A percentile compares a stretch with the other conserved stretches of the same genome.
Evolutionary conservation across 345 rosid species (phyloP).

Genomic region (Bruguiera sexangula): DNA sequence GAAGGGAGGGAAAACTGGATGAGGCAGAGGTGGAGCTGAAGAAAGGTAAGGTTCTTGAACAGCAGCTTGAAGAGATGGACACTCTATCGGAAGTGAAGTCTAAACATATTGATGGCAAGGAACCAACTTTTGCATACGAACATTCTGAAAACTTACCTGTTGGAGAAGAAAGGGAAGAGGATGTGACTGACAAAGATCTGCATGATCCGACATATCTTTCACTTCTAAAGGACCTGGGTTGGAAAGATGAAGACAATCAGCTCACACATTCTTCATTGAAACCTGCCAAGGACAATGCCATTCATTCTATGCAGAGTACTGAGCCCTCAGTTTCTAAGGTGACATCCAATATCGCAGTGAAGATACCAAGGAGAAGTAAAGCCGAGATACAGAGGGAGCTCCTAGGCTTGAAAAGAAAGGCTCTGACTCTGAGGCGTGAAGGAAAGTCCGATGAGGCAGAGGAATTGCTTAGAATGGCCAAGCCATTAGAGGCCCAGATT

Average conservation of each 20-base stretch:
- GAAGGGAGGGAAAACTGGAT: conserved; percentile 68
- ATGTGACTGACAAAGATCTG: conserved; percentile 70
- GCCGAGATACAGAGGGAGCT: conserved; percentile 83
- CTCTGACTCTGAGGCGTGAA: conserved; percentile 67
- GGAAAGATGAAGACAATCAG: conserved; percentile 56
- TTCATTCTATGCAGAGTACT: conserved; percentile 19
- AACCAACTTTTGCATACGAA: conserved; percentile 20
- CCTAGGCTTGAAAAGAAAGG: conserved; percentile 75
- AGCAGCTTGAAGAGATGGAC: conserved; percentile 65
- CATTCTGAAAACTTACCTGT: conserved; percentile 24
- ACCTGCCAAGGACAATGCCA: conserved; percentile 24
- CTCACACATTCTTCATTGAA: conserved; percentile 16
- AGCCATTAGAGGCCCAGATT: conserved; percentile 58
- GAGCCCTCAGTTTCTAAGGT: conserved; percentile 26
- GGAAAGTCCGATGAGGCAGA: conserved; percentile 79
- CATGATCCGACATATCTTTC: conserved; percentile 59
- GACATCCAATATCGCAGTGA: conserved; percentile 17
- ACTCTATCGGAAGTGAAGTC: conserved; percentile 37
- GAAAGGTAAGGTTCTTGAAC: conserved; percentile 61
- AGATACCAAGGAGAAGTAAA: conserved; percentile 51
- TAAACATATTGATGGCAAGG: conserved; percentile 14
- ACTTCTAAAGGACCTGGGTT: conserved; percentile 53
- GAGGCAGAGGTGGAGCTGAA: conserved; percentile 71
- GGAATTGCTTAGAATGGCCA: conserved; percentile 53
- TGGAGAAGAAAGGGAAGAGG: conserved; percentile 43